Percentiles rank a stretch among this genome's conserved stretches.
Evolutionary conservation across 2,329 filamentous ascomycete species (phyloP).

Genomic region (Aspergillus brunneoviolaceus): DNA sequence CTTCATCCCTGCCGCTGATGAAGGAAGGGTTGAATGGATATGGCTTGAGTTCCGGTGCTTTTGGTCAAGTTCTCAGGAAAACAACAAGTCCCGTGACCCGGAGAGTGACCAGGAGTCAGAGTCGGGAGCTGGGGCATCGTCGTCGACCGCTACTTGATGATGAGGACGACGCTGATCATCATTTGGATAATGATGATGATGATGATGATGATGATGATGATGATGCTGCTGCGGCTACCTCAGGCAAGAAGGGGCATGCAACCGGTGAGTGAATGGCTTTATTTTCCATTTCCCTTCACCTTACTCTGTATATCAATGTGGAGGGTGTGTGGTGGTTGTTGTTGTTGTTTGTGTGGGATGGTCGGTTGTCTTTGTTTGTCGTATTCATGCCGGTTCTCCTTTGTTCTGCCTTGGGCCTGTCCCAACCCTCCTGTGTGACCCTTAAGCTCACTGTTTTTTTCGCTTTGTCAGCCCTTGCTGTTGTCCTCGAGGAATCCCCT

Average conservation of each 20-base stretch:
- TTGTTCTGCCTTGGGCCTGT: not conserved
- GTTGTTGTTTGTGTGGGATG: not conserved
- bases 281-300: not conserved
- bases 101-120: constrained; percentile 41
- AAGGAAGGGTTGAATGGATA: not conserved
- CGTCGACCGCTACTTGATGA: constrained; percentile 4
- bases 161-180: not conserved
- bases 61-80: not conserved
- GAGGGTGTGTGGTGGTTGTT: not conserved
- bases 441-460: not conserved
- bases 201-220: not conserved
- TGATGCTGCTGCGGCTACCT: not conserved
- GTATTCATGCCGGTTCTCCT: not conserved
- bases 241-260: not conserved
- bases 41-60: not conserved
- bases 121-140: constrained; percentile 31
- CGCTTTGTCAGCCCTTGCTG: constrained; percentile 15
- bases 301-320: not conserved
- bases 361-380: not conserved
- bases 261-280: not conserved
- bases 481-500: constrained; percentile 23
- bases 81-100: constrained; percentile 10
- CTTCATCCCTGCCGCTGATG: not conserved
- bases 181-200: not conserved
- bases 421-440: not conserved